Conservation (phyloP, 306 rosid species). For the Cucumis cinereus region DNA sequence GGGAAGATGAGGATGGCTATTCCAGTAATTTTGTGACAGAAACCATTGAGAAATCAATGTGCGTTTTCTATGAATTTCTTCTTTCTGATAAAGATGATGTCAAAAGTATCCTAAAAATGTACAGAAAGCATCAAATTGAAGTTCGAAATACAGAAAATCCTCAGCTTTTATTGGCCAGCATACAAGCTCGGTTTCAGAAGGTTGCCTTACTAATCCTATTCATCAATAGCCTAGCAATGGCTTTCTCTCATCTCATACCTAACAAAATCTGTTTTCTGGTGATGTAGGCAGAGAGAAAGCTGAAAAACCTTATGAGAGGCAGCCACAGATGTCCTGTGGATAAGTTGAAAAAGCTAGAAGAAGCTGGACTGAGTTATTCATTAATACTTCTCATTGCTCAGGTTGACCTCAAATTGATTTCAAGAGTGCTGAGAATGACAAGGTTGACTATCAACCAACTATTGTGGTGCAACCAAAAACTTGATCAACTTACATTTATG, state of each 20-base stretch:
- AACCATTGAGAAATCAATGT: constrained; percentile 55
- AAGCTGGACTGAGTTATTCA: constrained; percentile 25
- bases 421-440: constrained; percentile 63
- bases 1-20: constrained; percentile 25
- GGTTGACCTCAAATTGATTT: constrained; percentile 61
- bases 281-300: constrained; percentile 55
- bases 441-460: constrained; percentile 47
- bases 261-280: not conserved
- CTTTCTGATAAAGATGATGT: constrained; percentile 47
- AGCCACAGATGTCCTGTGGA: constrained; percentile 58
- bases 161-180: constrained; percentile 21
- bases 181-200: constrained; percentile 44
- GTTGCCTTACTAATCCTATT: constrained; percentile 16
- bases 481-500: constrained; percentile 32
- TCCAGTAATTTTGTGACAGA: constrained; percentile 26
- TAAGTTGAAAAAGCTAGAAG: constrained; percentile 58
- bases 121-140: constrained; percentile 13
- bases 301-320: constrained; percentile 53
- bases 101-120: constrained; percentile 2
- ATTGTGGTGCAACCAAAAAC: constrained; percentile 59
- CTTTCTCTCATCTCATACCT: not conserved
- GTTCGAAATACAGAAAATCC: constrained; percentile 32
- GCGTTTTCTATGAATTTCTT: constrained; percentile 51
- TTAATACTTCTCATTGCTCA: constrained; percentile 42
- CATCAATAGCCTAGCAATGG: not conserved